These are phyloP conservation scores for Curvularia eragrostidis DNA, from an alignment of 2,329 filamentous ascomycete genomes.

Conservation along the genomic window DNA sequence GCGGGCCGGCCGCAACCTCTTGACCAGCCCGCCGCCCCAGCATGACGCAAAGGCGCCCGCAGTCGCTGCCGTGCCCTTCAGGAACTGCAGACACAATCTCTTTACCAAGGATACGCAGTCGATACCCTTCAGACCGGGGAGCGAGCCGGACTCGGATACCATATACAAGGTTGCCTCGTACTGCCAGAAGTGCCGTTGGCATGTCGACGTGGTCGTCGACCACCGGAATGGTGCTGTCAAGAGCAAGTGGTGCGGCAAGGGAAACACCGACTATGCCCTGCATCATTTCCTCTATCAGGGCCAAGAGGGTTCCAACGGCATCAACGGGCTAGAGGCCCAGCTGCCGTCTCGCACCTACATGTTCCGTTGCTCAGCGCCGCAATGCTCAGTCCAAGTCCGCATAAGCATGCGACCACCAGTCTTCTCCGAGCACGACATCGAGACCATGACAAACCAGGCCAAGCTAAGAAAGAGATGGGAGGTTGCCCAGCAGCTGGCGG, in stretches of 20 bases:
- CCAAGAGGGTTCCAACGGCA: conserved; percentile 22
- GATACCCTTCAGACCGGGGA: conserved; percentile 53
- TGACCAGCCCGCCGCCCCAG: conserved; percentile 65
- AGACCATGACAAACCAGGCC: conserved; percentile 61
- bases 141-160: conserved; percentile 48
- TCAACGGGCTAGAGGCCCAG: conserved; percentile 25
- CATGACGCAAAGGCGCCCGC: conserved; percentile 50
- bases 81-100: conserved; percentile 66
- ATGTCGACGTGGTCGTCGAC: conserved; percentile 65
- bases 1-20: conserved; percentile 59
- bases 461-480: conserved; percentile 62
- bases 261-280: conserved; percentile 59
- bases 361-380: conserved; percentile 66
- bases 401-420: conserved; percentile 62
- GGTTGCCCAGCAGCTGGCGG: conserved; percentile 58
- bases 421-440: conserved; percentile 57
- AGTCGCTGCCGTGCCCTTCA: conserved; percentile 43
- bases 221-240: conserved; percentile 53
- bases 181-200: conserved; percentile 67
- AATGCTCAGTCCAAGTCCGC: conserved; percentile 61
- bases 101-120: conserved; percentile 64
- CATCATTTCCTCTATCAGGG: conserved; percentile 63
- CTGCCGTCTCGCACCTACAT: conserved; percentile 36
- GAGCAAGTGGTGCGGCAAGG: conserved; percentile 50
- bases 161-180: conserved; percentile 65